A percentile compares a stretch with the other conserved stretches of the same genome.
phyloP scores from a whole-genome alignment of 2,329 filamentous ascomycete genomes.

The Domatiomyces globalis region DNA sequence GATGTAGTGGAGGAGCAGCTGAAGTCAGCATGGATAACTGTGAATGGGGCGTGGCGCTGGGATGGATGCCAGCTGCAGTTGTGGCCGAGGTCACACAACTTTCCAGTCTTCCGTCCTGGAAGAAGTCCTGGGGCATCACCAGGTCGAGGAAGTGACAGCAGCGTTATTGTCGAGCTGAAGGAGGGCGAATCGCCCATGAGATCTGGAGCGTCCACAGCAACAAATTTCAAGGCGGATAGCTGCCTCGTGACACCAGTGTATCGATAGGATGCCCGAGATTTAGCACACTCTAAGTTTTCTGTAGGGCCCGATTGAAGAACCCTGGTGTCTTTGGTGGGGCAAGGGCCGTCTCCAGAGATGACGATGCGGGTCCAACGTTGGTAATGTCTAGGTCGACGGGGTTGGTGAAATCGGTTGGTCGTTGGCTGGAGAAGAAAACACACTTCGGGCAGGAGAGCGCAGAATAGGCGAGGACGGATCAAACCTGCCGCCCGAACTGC shows the following conservation, averaged over 20 bases:
- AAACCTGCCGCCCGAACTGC: neutral
- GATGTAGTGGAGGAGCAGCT: neutral
- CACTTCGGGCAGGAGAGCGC: neutral
- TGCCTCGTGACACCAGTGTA: neutral
- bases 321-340: neutral
- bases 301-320: neutral
- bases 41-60: neutral
- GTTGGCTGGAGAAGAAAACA: neutral
- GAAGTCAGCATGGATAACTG: neutral
- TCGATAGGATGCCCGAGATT: neutral
- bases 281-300: neutral
- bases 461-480: neutral
- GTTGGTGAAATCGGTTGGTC: neutral
- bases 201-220: neutral
- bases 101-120: neutral
- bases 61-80: neutral
- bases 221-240: neutral
- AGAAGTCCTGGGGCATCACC: neutral
- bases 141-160: neutral
- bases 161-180: neutral
- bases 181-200: neutral
- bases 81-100: neutral
- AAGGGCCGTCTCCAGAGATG: neutral
- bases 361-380: neutral
- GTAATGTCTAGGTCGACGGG: neutral